A percentile compares a stretch with the other conserved stretches of the same genome.
Evolutionary conservation across 371 early-diverging fungal species (phyloP).

Genomic region (Apophysomyces trapeziformis): DNA sequence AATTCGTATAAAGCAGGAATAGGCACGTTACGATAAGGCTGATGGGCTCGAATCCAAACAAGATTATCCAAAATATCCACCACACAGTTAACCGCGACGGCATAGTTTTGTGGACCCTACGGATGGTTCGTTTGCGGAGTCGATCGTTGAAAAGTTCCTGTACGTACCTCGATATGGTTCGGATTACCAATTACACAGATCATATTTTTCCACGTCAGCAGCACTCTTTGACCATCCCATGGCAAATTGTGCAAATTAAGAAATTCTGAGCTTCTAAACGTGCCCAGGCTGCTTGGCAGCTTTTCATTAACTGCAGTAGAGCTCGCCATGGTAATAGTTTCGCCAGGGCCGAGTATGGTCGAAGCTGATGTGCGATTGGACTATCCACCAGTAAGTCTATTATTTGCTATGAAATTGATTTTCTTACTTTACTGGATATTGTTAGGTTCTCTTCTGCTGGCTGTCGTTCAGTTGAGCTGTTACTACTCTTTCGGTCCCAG

Average conservation of each 20-base stretch:
- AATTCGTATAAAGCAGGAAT: slow-evolving; percentile 71
- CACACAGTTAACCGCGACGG: slow-evolving; percentile 71
- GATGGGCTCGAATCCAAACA: slow-evolving; percentile 54
- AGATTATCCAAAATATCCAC: slow-evolving; percentile 74
- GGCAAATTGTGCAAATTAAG: slow-evolving; percentile 36
- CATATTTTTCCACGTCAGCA: slow-evolving; percentile 71
- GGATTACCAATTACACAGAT: slow-evolving; percentile 72
- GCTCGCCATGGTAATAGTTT: slow-evolving; percentile 34
- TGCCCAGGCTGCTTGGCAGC: slow-evolving; percentile 39
- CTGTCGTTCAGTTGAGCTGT: slow-evolving; percentile 26
- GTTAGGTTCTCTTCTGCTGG: slow-evolving; percentile 25
- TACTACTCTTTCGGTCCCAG: slow-evolving; percentile 28
- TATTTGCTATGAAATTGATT: not conserved
- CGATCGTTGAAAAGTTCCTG: not conserved
- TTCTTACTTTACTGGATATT: slow-evolving; percentile 37
- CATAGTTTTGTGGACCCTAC: slow-evolving; percentile 63
- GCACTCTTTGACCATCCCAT: slow-evolving; percentile 47
- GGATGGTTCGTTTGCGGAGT: not conserved
- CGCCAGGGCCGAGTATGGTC: slow-evolving; percentile 28
- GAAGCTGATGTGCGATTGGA: slow-evolving; percentile 51
- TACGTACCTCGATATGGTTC: slow-evolving; percentile 56
- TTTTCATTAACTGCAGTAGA: slow-evolving; percentile 42
- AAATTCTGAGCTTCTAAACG: slow-evolving; percentile 52
- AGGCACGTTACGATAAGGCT: slow-evolving; percentile 56
- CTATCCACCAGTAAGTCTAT: slow-evolving; percentile 12